Conservation (phyloP, 2,329 filamentous ascomycete genomes). For the Aspergillus sp. region DNA sequence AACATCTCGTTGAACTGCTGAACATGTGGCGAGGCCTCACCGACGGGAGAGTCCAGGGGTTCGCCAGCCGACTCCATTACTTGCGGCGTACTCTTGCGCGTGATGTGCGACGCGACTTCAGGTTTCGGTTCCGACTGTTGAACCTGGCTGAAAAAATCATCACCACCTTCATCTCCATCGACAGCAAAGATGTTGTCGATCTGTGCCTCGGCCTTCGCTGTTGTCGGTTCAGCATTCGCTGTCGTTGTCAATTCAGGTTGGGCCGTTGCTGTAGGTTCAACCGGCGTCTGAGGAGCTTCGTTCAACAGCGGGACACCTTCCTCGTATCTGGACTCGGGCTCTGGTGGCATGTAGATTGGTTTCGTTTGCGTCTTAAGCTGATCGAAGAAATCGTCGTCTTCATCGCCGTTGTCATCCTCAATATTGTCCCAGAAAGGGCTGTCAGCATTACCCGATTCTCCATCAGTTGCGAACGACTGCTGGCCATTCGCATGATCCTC, state of each 20-base stretch:
- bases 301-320: conserved; percentile 58
- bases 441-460: conserved; percentile 8
- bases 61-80: conserved; percentile 48
- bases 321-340: conserved; percentile 54
- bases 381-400: conserved; percentile 53
- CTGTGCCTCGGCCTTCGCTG: conserved; percentile 17
- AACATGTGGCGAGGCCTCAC: conserved; percentile 23
- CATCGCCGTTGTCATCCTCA: conserved; percentile 40
- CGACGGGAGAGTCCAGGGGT: conserved; percentile 19
- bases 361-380: conserved; percentile 39
- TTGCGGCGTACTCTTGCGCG: conserved; percentile 63
- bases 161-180: conserved; percentile 29
- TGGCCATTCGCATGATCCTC: conserved; percentile 3
- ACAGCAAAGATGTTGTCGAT: conserved; percentile 31
- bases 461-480: conserved; percentile 4
- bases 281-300: conserved; percentile 28
- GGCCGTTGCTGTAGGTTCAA: conserved; percentile 10
- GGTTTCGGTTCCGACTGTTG: conserved; percentile 8
- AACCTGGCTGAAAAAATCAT: conserved; percentile 28
- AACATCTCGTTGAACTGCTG: conserved; percentile 18
- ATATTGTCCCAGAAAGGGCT: conserved; percentile 37
- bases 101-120: conserved; percentile 32
- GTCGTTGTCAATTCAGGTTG: conserved; percentile 11
- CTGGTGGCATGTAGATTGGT: conserved; percentile 29
- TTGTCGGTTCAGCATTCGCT: conserved; percentile 17